Conservation (phyloP, 208 protist genomes). For the Wallacemonas sp. region DNA sequence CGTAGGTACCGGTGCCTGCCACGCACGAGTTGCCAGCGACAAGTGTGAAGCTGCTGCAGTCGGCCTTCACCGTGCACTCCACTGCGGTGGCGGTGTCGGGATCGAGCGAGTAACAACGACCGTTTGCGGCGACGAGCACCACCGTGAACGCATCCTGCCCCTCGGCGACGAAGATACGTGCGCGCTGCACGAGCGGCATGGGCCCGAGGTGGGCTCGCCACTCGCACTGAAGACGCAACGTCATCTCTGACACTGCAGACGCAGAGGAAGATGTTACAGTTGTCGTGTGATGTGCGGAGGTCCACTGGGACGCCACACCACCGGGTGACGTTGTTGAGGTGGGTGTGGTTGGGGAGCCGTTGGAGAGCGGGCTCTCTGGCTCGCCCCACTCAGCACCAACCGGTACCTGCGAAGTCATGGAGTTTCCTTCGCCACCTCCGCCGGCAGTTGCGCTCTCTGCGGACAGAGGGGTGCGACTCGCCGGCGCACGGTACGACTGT, state of each 20-base stretch:
- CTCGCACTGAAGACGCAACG: constrained; percentile 39
- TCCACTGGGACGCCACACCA: too few relatives aligned
- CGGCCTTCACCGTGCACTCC: constrained; percentile 60
- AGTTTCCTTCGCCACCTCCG: neutral
- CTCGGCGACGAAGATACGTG: constrained; percentile 41
- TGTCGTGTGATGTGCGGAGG: too few relatives aligned
- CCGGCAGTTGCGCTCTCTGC: too few relatives aligned
- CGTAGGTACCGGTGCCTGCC: neutral
- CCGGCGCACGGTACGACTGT: too few relatives aligned
- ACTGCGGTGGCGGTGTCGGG: constrained; percentile 32
- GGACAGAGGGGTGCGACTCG: too few relatives aligned
- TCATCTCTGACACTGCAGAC: constrained; percentile 7
- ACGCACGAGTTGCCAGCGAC: constrained; percentile 26
- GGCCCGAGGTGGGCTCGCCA: constrained; percentile 36
- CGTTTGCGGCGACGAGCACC: constrained; percentile 63
- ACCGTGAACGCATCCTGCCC: constrained; percentile 48
- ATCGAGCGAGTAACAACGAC: constrained; percentile 64
- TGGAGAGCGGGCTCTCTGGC: neutral
- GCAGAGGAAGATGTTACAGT: neutral
- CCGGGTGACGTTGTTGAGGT: neutral
- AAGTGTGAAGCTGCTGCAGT: constrained; percentile 77
- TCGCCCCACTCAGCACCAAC: neutral
- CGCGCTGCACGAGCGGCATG: constrained; percentile 58
- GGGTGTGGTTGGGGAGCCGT: neutral
- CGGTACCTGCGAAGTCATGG: too few relatives aligned